Evolutionary conservation across 345 rosid species (phyloP), one percentile per base, ranked within the genome.

Genomic region (Populus alba): DNA sequence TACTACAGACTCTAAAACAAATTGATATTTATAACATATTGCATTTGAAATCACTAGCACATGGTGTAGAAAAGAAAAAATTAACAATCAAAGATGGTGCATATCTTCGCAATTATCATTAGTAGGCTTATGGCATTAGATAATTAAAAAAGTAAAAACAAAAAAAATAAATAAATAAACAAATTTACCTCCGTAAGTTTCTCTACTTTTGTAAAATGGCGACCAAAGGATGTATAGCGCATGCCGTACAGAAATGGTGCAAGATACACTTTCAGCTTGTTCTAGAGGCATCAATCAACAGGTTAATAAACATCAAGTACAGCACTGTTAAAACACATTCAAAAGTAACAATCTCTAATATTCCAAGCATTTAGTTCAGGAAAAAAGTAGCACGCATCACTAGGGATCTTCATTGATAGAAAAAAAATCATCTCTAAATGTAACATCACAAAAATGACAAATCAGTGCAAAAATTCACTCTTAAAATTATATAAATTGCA

Each of bases 181-280:
- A n/a, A 43, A 61, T 20, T 81, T 86, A 95, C 99, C 95, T 87
- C 90, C 79, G 88, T 82, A 82, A 95, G 97, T 84, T 91, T 94
- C 74, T 94, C 93, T 75, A 74, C 84, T 79, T 90, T 94, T 29
- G 99, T 93, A 84, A 95, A 95, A 87, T 95, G 99, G 81, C 99
- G 98, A 73, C 99, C 99, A 78, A 81, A 93, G 65, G 99, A 95
- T 27, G 97, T 85, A 79, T 95, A 95, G 63, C 97, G 94, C 88
- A 80, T 78, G 68, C 98, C 99, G 83, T 84, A 70, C 25, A 95
- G 82, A 82, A 93, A 92, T 12, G 99, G 98, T 65, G 98, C 91
- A 68, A 95, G 94, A 83, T 91, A 93, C 66, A 92, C 89, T 85
- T 67, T 86, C 74, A 95, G 93, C 86, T 90, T 93, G 81, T 86